phyloP scores from a whole-genome alignment of 139 green algal species.

The Chlamydomonas incerta region DNA sequence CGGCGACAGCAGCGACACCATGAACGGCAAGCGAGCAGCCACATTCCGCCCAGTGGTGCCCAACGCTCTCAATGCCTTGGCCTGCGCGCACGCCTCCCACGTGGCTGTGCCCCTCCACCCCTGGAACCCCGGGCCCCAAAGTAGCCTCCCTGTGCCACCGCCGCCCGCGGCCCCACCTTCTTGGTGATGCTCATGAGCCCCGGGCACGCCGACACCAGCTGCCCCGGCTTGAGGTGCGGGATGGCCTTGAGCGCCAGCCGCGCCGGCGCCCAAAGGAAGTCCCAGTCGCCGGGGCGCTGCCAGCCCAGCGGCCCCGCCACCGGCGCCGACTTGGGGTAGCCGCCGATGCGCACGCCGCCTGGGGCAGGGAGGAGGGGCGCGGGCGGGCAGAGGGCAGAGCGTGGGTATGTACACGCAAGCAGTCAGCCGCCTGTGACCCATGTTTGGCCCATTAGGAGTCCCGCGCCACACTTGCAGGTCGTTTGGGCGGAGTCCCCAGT shows the following conservation, averaged over 20 bases:
- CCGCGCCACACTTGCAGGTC: too few relatives aligned
- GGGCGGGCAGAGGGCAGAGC: not conserved
- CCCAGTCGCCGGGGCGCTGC: slow-evolving; percentile 65
- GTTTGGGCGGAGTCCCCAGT: too few relatives aligned
- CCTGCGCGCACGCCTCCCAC: too few relatives aligned
- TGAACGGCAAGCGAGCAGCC: too few relatives aligned
- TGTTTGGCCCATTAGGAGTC: not conserved
- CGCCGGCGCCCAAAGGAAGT: slow-evolving; percentile 73
- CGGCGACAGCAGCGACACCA: too few relatives aligned
- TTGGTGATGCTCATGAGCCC: slow-evolving; percentile 68
- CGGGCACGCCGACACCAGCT: slow-evolving; percentile 64
- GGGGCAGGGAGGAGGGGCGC: not conserved
- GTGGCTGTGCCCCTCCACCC: too few relatives aligned
- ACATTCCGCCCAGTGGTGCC: too few relatives aligned
- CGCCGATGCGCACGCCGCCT: slow-evolving; percentile 69
- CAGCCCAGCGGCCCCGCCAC: slow-evolving; percentile 62
- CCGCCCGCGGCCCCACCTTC: too few relatives aligned
- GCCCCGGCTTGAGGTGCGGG: slow-evolving; percentile 56
- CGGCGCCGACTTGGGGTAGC: slow-evolving; percentile 67
- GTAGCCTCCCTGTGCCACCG: too few relatives aligned
- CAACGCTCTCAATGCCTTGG: too few relatives aligned
- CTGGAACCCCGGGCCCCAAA: too few relatives aligned
- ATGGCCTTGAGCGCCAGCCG: slow-evolving; percentile 58
- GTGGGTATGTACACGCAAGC: too few relatives aligned
- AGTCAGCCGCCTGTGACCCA: not conserved